Conservation (phyloP, 1,284 basidiomycete genomes). For the Ganoderma sinense region DNA sequence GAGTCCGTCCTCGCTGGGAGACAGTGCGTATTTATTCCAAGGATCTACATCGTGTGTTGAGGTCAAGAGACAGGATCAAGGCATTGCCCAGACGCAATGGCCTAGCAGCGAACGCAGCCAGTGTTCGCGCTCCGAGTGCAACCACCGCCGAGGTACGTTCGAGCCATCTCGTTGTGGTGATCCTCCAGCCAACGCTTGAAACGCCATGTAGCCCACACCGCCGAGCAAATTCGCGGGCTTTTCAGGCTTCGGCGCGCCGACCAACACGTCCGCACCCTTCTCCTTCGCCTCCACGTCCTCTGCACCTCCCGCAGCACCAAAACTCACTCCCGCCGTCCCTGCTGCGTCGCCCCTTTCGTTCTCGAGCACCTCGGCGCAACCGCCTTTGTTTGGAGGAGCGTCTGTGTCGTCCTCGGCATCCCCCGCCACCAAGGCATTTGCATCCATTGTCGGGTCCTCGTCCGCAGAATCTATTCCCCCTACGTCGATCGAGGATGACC, state of each 20-base stretch:
- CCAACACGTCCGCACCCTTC: constrained; percentile 28
- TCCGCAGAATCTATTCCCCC: constrained; percentile 24
- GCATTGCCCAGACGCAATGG: constrained; percentile 58
- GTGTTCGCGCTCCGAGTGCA: constrained; percentile 12
- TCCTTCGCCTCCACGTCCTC: constrained; percentile 25
- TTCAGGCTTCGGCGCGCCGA: constrained; percentile 52
- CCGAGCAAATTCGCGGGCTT: constrained; percentile 53
- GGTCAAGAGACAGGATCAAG: constrained; percentile 53
- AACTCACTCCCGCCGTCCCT: constrained; percentile 21
- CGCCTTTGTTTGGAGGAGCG: constrained; percentile 24
- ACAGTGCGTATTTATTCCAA: constrained; percentile 48
- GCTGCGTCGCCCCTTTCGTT: constrained; percentile 38
- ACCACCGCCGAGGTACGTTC: constrained; percentile 14
- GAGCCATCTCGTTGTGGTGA: not conserved
- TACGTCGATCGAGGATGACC: constrained; percentile 37
- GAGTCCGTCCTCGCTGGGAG: constrained; percentile 56
- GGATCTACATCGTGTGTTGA: not conserved
- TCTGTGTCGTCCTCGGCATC: constrained; percentile 40
- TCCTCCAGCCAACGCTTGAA: not conserved
- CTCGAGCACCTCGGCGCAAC: constrained; percentile 24
- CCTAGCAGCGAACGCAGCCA: not conserved
- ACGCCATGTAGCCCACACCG: constrained; percentile 16
- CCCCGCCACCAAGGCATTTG: constrained; percentile 46
- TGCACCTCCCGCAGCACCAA: constrained; percentile 20
- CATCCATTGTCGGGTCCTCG: constrained; percentile 38